phyloP scores from a whole-genome alignment of 164 flowering plant species.

The Kalanchoe fedtschenkoi region DNA sequence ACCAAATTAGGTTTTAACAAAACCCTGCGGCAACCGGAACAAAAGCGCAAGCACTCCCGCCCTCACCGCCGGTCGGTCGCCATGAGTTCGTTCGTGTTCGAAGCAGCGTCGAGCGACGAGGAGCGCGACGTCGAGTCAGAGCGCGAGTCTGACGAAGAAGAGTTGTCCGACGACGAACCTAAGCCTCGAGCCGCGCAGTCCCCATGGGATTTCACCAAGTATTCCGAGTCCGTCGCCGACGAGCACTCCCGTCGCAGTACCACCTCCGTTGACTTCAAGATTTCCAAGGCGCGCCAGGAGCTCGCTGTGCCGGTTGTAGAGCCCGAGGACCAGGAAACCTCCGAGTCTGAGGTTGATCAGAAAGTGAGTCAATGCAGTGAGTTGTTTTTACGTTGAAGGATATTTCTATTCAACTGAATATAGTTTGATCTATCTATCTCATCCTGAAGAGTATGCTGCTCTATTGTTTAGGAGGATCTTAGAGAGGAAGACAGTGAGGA shows the following conservation, averaged over 20 bases:
- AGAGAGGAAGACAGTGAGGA: slow-evolving; percentile 38
- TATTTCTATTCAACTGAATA: too few relatives aligned
- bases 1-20: too few relatives aligned
- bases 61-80: neutral
- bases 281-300: slow-evolving; percentile 40
- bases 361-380: neutral
- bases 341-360: slow-evolving; percentile 33
- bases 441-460: too few relatives aligned
- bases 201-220: slow-evolving; percentile 84
- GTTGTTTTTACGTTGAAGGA: too few relatives aligned
- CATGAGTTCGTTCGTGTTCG: neutral
- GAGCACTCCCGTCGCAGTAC: slow-evolving; percentile 83
- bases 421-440: too few relatives aligned
- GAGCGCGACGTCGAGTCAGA: slow-evolving; percentile 19
- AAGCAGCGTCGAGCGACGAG: neutral
- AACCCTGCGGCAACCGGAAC: too few relatives aligned
- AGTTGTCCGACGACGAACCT: slow-evolving; percentile 11
- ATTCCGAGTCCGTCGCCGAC: slow-evolving; percentile 67
- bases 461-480: slow-evolving; percentile 40
- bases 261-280: slow-evolving; percentile 77
- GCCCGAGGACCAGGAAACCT: slow-evolving; percentile 17
- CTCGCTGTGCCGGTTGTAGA: slow-evolving; percentile 15
- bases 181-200: slow-evolving; percentile 29
- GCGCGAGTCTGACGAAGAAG: slow-evolving; percentile 16
- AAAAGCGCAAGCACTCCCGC: too few relatives aligned